Conservation (phyloP, 202 grass and related monocot species). For the Zoysia matrella region DNA sequence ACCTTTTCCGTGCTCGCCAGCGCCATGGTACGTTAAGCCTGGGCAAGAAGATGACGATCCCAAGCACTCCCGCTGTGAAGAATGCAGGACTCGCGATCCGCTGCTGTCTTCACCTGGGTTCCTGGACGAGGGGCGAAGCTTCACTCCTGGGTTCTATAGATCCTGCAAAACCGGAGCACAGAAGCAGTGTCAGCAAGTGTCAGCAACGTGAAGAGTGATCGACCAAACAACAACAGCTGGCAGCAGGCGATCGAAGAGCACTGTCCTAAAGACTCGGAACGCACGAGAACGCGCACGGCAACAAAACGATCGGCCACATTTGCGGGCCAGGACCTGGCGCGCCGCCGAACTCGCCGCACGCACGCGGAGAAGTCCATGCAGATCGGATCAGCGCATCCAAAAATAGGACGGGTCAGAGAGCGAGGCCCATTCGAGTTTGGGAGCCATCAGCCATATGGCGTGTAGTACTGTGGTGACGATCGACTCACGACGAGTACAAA, state of each 20-base stretch:
- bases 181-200: neutral
- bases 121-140: neutral
- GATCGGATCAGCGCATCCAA: neutral
- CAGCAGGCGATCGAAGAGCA: neutral
- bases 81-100: neutral
- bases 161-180: slow-evolving; percentile 48
- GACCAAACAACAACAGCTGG: neutral
- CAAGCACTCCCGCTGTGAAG: neutral
- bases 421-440: neutral
- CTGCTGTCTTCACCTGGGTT: too few species aligned
- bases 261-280: neutral
- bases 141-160: neutral
- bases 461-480: neutral
- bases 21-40: slow-evolving; percentile 37
- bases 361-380: neutral
- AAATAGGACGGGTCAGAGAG: slow-evolving; percentile 11
- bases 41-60: neutral
- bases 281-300: neutral
- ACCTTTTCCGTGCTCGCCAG: slow-evolving; percentile 77
- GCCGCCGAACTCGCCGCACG: neutral
- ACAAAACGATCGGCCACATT: neutral
- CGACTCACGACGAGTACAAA: neutral
- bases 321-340: neutral
- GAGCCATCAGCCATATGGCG: neutral
- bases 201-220: neutral